Conservation (phyloP, 225 moss, liverwort and hornwort species). For the Climacium dendroides region DNA sequence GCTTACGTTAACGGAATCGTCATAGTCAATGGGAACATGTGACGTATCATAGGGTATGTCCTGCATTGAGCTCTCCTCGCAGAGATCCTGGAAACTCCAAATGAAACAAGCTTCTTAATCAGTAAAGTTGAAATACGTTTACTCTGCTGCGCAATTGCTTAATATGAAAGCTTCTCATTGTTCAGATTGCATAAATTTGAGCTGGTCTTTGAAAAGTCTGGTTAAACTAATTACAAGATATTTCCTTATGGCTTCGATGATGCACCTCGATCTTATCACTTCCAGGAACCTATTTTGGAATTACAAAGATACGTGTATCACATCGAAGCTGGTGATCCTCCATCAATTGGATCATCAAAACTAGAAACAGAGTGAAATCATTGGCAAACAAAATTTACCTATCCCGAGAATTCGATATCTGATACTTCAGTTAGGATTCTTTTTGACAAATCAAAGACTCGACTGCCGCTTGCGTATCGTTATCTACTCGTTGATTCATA, state of each 20-base stretch:
- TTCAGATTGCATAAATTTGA: not conserved
- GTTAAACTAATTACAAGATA: not conserved
- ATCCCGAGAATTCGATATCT: not conserved
- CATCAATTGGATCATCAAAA: not conserved
- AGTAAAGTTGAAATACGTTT: not conserved
- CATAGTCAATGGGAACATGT: constrained; percentile 40
- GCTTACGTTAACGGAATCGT: constrained; percentile 9
- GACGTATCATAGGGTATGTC: constrained; percentile 25
- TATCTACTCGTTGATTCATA: not conserved
- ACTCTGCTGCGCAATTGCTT: not conserved
- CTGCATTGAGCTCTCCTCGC: constrained; percentile 28
- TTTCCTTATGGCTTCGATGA: not conserved
- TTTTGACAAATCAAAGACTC: not conserved
- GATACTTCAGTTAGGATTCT: not conserved
- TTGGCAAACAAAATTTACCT: not conserved
- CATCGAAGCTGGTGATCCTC: not conserved
- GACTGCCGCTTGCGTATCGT: not conserved
- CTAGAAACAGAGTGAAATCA: not conserved
- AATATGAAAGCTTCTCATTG: not conserved
- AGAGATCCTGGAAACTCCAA: constrained; percentile 11
- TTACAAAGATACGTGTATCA: not conserved
- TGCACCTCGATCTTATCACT: not conserved
- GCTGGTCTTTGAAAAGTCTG: not conserved
- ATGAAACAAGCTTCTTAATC: not conserved
- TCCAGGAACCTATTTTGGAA: not conserved